phyloP scores from a whole-genome alignment of 2,329 filamentous ascomycete species.

The Madurella mycetomatis region DNA sequence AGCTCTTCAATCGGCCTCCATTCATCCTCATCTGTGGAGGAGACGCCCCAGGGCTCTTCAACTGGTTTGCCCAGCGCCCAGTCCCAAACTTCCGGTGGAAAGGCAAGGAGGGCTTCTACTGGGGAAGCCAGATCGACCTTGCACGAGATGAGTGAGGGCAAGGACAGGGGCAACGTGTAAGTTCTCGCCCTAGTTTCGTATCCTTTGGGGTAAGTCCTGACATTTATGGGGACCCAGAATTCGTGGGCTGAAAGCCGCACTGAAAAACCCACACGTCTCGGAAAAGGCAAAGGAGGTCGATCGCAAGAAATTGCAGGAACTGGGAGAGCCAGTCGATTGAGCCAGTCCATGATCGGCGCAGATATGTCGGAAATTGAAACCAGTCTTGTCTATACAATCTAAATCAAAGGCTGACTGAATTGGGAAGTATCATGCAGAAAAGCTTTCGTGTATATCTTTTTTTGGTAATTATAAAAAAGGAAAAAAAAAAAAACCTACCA shows the following conservation, averaged over 20 bases:
- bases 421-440: too few relatives aligned
- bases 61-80: not conserved
- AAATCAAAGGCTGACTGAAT: too few relatives aligned
- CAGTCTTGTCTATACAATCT: too few relatives aligned
- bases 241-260: slow-evolving; percentile 25
- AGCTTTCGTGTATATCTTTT: too few relatives aligned
- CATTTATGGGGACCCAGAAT: slow-evolving; percentile 11
- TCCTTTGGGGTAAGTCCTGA: not conserved
- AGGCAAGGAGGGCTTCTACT: slow-evolving; percentile 14
- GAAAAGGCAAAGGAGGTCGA: slow-evolving; percentile 26
- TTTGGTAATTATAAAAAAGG: too few relatives aligned
- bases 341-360: too few relatives aligned
- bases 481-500: too few relatives aligned
- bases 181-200: not conserved
- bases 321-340: slow-evolving; percentile 21
- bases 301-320: slow-evolving; percentile 22
- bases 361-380: too few relatives aligned
- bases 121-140: slow-evolving; percentile 2
- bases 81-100: not conserved
- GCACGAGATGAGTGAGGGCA: slow-evolving; percentile 15
- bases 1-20: not conserved
- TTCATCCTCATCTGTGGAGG: not conserved
- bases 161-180: slow-evolving; percentile 25
- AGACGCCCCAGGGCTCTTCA: not conserved
- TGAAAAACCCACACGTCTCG: slow-evolving; percentile 25